Percentiles rank a stretch among this genome's conserved stretches.
Evolutionary conservation across 1,284 basidiomycete species (phyloP).

Genomic region (Marasmius oreades): DNA sequence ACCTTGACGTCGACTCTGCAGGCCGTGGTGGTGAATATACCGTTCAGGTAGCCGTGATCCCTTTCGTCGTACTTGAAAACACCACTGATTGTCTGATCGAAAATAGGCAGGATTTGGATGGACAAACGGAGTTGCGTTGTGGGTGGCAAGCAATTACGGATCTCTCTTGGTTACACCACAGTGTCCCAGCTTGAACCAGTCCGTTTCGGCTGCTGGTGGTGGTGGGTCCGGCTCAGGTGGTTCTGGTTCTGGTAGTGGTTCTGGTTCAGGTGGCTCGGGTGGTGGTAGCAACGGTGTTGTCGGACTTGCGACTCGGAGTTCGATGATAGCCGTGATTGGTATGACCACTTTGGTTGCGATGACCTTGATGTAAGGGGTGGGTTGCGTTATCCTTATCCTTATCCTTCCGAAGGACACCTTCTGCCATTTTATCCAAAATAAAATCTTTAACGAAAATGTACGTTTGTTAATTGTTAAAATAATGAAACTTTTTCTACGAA

Average conservation of each 20-base stretch:
- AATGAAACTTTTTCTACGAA: too few species aligned
- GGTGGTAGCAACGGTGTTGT: slow-evolving; percentile 4
- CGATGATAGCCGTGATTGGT: not conserved
- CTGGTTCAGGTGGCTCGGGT: slow-evolving; percentile 14
- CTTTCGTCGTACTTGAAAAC: not conserved
- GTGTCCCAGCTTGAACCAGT: slow-evolving; percentile 54
- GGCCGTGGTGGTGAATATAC: slow-evolving; percentile 86
- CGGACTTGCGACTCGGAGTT: not conserved
- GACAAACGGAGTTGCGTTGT: slow-evolving; percentile 85
- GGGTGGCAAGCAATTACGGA: slow-evolving; percentile 73
- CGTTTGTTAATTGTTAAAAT: too few species aligned
- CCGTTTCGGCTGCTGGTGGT: slow-evolving; percentile 14
- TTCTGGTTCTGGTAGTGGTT: not conserved
- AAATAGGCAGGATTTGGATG: slow-evolving; percentile 78
- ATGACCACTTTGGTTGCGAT: not conserved
- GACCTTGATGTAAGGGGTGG: not conserved
- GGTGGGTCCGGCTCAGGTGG: not conserved
- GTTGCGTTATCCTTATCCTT: too few species aligned
- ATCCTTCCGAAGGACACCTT: too few species aligned
- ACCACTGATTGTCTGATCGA: not conserved
- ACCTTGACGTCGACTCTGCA: slow-evolving; percentile 75
- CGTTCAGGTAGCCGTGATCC: slow-evolving; percentile 51
- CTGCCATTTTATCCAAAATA: too few species aligned
- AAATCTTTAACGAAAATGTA: too few species aligned
- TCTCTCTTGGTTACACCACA: slow-evolving; percentile 56